These are phyloP conservation scores for Paracoccidioides lutzii DNA, from an alignment of 2,329 filamentous ascomycete species.

Conservation along the genomic window DNA sequence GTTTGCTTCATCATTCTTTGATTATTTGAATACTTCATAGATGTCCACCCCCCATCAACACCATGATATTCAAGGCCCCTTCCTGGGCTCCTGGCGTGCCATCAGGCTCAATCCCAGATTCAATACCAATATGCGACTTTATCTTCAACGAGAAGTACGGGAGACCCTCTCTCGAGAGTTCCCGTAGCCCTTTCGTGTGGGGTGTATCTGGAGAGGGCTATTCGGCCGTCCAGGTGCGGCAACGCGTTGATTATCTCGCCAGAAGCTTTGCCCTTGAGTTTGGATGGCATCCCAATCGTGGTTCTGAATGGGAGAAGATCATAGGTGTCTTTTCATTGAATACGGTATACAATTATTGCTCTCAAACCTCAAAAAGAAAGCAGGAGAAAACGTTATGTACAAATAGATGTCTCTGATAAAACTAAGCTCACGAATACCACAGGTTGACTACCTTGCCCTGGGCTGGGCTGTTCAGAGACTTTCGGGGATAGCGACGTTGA, in stretches of 20 bases:
- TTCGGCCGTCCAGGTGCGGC: conserved; percentile 42
- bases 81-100: conserved; percentile 22
- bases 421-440: neutral
- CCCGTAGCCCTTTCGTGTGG: conserved; percentile 56
- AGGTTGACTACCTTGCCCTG: conserved; percentile 57
- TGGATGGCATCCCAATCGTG: conserved; percentile 48
- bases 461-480: conserved; percentile 56
- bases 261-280: conserved; percentile 50
- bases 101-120: conserved; percentile 48
- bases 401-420: neutral
- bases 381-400: neutral
- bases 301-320: conserved; percentile 60
- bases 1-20: too few relatives aligned
- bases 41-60: neutral
- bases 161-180: conserved; percentile 45
- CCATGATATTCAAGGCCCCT: conserved; percentile 25
- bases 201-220: conserved; percentile 54
- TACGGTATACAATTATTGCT: conserved; percentile 38
- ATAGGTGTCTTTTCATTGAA: conserved; percentile 57
- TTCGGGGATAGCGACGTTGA: conserved; percentile 54
- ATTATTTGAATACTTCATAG: neutral
- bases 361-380: neutral
- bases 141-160: conserved; percentile 56
- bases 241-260: conserved; percentile 49
- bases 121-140: conserved; percentile 57